phyloP scores from a whole-genome alignment of 352 stramenopile species.

The Phytophthora parvispora region DNA sequence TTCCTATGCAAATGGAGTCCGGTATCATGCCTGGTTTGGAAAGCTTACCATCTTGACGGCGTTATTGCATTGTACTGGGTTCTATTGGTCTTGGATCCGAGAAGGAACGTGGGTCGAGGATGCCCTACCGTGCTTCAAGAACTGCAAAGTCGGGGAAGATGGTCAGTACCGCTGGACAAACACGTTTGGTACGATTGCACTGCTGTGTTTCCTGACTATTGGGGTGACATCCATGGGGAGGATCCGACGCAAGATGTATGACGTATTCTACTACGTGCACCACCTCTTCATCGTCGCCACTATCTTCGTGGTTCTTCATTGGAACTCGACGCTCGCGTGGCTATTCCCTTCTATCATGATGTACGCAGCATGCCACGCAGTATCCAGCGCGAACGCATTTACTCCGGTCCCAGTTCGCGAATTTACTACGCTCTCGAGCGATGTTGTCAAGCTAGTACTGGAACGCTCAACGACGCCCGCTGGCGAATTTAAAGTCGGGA shows the following conservation, averaged over 20 bases:
- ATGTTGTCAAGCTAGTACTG: constrained; percentile 39
- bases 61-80: constrained; percentile 34
- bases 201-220: constrained; percentile 45
- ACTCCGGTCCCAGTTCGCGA: constrained; percentile 31
- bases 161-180: constrained; percentile 46
- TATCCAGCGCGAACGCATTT: constrained; percentile 32
- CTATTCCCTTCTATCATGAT: constrained; percentile 33
- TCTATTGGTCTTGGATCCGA: constrained; percentile 30
- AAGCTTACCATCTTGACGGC: constrained; percentile 33
- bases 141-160: constrained; percentile 32
- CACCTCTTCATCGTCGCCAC: constrained; percentile 45
- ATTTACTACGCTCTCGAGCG: constrained; percentile 18
- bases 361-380: constrained; percentile 33
- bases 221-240: constrained; percentile 32
- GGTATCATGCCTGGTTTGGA: constrained; percentile 56
- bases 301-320: constrained; percentile 45
- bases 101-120: constrained; percentile 26
- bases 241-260: constrained; percentile 40
- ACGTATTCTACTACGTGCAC: constrained; percentile 45
- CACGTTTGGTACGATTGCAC: constrained; percentile 41
- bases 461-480: neutral
- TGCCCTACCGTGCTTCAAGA: constrained; percentile 41
- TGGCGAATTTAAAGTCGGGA: constrained; percentile 28
- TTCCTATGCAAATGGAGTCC: constrained; percentile 48
- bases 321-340: constrained; percentile 30